phyloP scores from a whole-genome alignment of 1,284 basidiomycete species.

The Sutorius eximius region DNA sequence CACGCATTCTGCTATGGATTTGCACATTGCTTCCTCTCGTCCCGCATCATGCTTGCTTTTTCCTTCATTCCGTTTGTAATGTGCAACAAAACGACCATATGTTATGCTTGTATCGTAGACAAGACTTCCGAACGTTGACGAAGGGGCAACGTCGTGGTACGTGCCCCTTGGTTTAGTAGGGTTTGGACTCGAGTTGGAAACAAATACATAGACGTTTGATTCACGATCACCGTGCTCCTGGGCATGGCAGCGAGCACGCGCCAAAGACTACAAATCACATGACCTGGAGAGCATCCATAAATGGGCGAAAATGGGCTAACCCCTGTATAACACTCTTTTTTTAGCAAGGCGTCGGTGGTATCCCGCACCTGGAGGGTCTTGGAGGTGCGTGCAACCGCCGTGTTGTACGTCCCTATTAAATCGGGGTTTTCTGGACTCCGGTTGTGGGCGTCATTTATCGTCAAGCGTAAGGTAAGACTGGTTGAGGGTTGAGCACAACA shows the following conservation, averaged over 20 bases:
- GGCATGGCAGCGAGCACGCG: too few relatives aligned
- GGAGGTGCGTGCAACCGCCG: neutral
- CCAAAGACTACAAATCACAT: too few relatives aligned
- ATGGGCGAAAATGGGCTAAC: too few relatives aligned
- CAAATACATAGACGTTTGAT: constrained; percentile 1
- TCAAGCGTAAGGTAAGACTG: neutral
- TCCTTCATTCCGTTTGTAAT: constrained; percentile 21
- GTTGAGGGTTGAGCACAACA: too few relatives aligned
- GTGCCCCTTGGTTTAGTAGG: neutral
- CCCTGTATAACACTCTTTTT: too few relatives aligned
- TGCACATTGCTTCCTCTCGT: constrained; percentile 23
- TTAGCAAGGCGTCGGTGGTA: too few relatives aligned
- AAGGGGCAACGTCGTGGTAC: neutral
- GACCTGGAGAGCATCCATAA: too few relatives aligned
- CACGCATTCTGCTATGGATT: constrained; percentile 27
- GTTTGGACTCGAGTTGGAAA: neutral
- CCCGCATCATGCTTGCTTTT: constrained; percentile 13
- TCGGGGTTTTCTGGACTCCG: neutral
- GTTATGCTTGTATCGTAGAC: constrained; percentile 32
- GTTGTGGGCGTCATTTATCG: neutral
- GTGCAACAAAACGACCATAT: constrained; percentile 13
- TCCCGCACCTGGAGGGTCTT: too few relatives aligned
- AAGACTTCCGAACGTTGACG: constrained; percentile 9
- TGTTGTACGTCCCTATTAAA: neutral
- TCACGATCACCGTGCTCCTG: too few relatives aligned